Evolutionary conservation across 1,284 basidiomycete genomes (phyloP).

Genomic region (Exobasidium cylindrosporum): DNA sequence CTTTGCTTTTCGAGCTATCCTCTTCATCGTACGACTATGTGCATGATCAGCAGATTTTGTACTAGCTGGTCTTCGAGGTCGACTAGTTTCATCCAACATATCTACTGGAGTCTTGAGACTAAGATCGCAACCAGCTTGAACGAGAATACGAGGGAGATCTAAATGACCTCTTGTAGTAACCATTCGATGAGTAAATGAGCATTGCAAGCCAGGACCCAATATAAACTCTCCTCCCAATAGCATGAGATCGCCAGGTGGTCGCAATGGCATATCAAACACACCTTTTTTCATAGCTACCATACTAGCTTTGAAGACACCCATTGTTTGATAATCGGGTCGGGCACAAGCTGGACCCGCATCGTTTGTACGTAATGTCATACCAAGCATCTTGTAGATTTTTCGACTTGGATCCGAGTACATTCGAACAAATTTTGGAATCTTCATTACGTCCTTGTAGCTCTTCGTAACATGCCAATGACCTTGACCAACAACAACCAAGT

Average conservation of each 20-base stretch:
- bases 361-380: slow-evolving; percentile 66
- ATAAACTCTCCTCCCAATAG: slow-evolving; percentile 87
- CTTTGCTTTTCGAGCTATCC: neutral
- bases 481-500: slow-evolving; percentile 73
- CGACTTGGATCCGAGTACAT: slow-evolving; percentile 74
- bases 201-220: slow-evolving; percentile 65
- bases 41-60: slow-evolving; percentile 10
- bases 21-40: neutral
- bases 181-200: slow-evolving; percentile 35
- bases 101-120: slow-evolving; percentile 35
- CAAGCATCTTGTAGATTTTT: slow-evolving; percentile 68
- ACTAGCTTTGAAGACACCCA: slow-evolving; percentile 66
- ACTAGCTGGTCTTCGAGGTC: slow-evolving; percentile 9
- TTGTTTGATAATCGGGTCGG: slow-evolving; percentile 66
- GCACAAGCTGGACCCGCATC: slow-evolving; percentile 60
- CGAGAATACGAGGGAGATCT: slow-evolving; percentile 39
- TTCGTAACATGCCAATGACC: slow-evolving; percentile 71
- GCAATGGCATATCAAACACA: slow-evolving; percentile 67
- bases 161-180: slow-evolving; percentile 45
- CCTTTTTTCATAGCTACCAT: slow-evolving; percentile 65
- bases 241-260: slow-evolving; percentile 70
- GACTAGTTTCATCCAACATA: slow-evolving; percentile 10
- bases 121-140: slow-evolving; percentile 44
- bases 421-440: slow-evolving; percentile 57
- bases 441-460: slow-evolving; percentile 66